Base-by-base conservation (phyloP, 768 basidiomycete species). In the Hygrocybe punicea region DNA sequence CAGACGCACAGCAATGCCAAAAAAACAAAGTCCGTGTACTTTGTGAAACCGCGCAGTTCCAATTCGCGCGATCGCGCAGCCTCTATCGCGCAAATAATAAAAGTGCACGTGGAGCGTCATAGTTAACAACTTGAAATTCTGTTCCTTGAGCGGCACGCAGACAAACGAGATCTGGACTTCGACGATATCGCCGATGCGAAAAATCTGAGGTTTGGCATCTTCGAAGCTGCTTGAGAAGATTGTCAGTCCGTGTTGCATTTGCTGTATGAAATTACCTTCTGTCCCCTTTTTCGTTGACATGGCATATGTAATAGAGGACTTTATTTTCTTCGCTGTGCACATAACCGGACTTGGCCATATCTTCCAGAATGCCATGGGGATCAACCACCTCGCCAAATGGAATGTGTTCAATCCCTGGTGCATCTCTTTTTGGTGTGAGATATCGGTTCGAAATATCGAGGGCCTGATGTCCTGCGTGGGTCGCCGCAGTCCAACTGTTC, bases 101-200 rank as follows among this genome's bases (percentile, higher is more conserved):
- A n/a, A n/a, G n/a, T n/a, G n/a, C n/a, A n/a, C n/a, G n/a, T n/a
- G n/a, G n/a, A n/a, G n/a, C n/a, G n/a, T n/a, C n/a, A n/a, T n/a
- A n/a, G n/a, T n/a, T n/a, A 58, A 35, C 53, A 62, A 54, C 53
- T 62, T 62, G 58, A 52, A 36, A 10, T 53, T 42, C 1, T 53
- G 42, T 7, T 55, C 61, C 23, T 51, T 60, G 17, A 62, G 58
- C 1, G 56, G 61, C 16, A 62, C 40, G 10, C 53, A 49, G 4
- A 59, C 50, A 25, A 62, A 57, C 2, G 58, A 58, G 2, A 60
- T 37, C 37, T 60, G 60, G 23, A 46, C 19, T 46, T 62, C 59
- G 9, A 62, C 53, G 13, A 62, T 58, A 39, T 62, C 56, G 3
- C 61, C 59, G 17, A 62, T 45, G 9, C 61, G 44, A 40, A 60